phyloP scores from a whole-genome alignment of 2,329 filamentous ascomycete genomes.

The Colletotrichum zoysiae region DNA sequence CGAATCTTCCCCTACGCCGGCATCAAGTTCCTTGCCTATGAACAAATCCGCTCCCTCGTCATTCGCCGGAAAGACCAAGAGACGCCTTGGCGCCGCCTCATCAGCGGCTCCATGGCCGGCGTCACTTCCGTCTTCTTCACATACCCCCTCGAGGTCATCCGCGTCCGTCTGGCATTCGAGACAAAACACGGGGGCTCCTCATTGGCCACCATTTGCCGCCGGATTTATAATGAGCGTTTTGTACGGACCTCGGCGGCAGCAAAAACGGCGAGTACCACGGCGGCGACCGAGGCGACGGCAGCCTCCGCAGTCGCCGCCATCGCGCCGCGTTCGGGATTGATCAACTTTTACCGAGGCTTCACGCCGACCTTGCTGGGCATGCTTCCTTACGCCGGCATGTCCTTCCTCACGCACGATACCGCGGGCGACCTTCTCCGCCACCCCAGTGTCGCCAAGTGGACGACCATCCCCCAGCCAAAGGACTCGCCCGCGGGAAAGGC shows the following conservation, averaged over 20 bases:
- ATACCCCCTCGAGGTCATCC: constrained; percentile 92
- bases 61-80: constrained; percentile 81
- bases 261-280: constrained; percentile 53
- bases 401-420: constrained; percentile 95
- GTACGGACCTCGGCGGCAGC: constrained; percentile 50
- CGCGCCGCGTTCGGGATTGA: constrained; percentile 74
- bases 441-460: constrained; percentile 76
- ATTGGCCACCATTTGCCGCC: constrained; percentile 80
- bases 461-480: constrained; percentile 76
- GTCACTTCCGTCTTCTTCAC: constrained; percentile 95
- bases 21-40: constrained; percentile 98
- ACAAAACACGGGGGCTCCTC: constrained; percentile 82
- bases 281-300: constrained; percentile 58
- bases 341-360: constrained; percentile 97
- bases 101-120: constrained; percentile 81
- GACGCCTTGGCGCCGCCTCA: constrained; percentile 80
- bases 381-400: constrained; percentile 95
- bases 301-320: constrained; percentile 59
- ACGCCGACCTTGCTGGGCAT: constrained; percentile 91
- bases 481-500: constrained; percentile 70
- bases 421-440: constrained; percentile 85
- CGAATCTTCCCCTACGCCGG: constrained; percentile 97
- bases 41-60: constrained; percentile 86
- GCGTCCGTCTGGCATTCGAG: constrained; percentile 94
- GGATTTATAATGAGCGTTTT: constrained; percentile 86